phyloP scores from a whole-genome alignment of 2,329 filamentous ascomycete genomes.

The Geosmithia morbida region DNA sequence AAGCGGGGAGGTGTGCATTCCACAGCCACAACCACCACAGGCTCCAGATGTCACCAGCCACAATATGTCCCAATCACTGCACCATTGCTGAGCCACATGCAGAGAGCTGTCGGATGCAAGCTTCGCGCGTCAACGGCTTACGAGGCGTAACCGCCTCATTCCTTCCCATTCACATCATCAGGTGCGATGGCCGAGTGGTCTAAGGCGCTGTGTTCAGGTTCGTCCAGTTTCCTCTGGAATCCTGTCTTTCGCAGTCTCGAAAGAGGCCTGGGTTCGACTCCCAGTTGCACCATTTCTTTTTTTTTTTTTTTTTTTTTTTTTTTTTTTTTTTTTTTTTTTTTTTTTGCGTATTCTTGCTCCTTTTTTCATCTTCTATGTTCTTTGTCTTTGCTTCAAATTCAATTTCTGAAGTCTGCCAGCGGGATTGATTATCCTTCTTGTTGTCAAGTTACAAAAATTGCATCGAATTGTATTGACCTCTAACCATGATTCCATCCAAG shows the following conservation, averaged over 20 bases:
- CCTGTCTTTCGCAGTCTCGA: not conserved
- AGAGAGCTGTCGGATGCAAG: not conserved
- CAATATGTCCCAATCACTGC: not conserved
- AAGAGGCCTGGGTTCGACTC: not conserved
- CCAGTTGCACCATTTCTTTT: not conserved
- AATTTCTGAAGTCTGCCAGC: too few relatives aligned
- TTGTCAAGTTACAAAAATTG: too few relatives aligned
- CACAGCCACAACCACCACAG: not conserved
- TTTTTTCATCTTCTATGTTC: too few relatives aligned
- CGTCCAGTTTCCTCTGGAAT: not conserved
- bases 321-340: too few relatives aligned
- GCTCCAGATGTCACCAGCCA: not conserved
- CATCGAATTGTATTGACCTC: too few relatives aligned
- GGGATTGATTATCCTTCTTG: too few relatives aligned
- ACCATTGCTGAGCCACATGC: not conserved
- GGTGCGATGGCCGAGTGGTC: not conserved
- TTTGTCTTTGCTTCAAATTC: too few relatives aligned
- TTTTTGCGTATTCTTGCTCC: too few relatives aligned
- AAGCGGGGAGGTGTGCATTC: not conserved
- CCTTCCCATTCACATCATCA: not conserved
- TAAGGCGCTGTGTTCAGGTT: not conserved
- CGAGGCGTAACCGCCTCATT: not conserved
- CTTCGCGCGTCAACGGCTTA: not conserved
- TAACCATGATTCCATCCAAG: too few relatives aligned
- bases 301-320: not conserved